A percentile compares a stretch with the other conserved stretches of the same genome.
phyloP scores from a whole-genome alignment of 192 early-diverging fungal species.

The Mortierella hygrophila region DNA sequence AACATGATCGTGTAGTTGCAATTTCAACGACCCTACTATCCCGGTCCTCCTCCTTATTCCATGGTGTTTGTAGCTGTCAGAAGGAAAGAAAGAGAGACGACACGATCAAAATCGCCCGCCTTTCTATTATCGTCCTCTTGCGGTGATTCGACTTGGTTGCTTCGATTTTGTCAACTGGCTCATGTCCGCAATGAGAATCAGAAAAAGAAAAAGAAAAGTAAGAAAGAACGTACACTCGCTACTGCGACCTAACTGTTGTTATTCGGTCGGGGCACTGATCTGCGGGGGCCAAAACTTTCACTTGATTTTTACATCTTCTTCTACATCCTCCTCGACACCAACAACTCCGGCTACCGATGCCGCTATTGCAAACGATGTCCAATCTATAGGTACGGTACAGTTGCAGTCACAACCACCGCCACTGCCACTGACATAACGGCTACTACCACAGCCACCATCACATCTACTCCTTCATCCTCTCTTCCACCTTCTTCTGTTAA shows the following conservation, averaged over 20 bases:
- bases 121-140: neutral
- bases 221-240: neutral
- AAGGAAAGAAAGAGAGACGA: neutral
- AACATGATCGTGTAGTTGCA: neutral
- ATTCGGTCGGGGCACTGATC: neutral
- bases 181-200: neutral
- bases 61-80: neutral
- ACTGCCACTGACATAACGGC: too few species aligned
- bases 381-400: too few species aligned
- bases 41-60: neutral
- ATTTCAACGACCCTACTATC: neutral
- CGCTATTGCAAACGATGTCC: too few species aligned
- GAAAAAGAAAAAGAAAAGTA: neutral
- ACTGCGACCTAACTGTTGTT: too few species aligned
- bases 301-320: neutral
- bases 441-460: too few species aligned
- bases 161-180: neutral
- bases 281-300: neutral
- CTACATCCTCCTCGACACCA: too few species aligned
- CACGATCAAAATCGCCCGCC: neutral
- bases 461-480: too few species aligned
- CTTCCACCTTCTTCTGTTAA: too few species aligned
- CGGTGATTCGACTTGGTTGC: neutral
- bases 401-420: too few species aligned
- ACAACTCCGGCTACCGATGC: too few species aligned